Conservation (phyloP, 1,284 basidiomycete species). For the Gomphus bonarii region DNA sequence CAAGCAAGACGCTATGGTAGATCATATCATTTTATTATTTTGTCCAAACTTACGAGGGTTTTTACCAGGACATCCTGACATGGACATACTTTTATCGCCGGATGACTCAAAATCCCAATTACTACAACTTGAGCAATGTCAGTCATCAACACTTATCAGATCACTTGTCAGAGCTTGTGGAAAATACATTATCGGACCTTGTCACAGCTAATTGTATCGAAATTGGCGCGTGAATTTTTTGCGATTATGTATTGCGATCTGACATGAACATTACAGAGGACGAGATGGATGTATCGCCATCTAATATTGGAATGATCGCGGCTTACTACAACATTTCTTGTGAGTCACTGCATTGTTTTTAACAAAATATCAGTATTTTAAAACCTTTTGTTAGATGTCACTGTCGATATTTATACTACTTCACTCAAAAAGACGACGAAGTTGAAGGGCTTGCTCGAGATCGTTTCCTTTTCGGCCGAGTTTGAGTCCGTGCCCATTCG, state of each 20-base stretch:
- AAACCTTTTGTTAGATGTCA: slow-evolving; percentile 57
- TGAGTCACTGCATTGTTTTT: slow-evolving; percentile 26
- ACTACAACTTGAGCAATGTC: slow-evolving; percentile 91
- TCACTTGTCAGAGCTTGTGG: slow-evolving; percentile 92
- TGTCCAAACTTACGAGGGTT: not conserved
- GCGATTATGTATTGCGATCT: not conserved
- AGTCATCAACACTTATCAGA: slow-evolving; percentile 90
- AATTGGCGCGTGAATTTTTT: slow-evolving; percentile 49
- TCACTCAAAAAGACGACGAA: slow-evolving; percentile 97
- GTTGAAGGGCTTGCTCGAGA: slow-evolving; percentile 92
- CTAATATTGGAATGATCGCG: slow-evolving; percentile 95
- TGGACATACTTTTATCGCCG: slow-evolving; percentile 97
- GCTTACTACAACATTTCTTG: slow-evolving; percentile 89
- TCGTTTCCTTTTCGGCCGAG: slow-evolving; percentile 92
- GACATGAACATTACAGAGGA: slow-evolving; percentile 45
- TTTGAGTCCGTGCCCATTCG: slow-evolving; percentile 94
- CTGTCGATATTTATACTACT: slow-evolving; percentile 92
- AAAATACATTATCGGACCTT: slow-evolving; percentile 85
- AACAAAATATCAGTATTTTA: not conserved
- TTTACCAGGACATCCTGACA: slow-evolving; percentile 71
- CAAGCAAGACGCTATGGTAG: slow-evolving; percentile 91
- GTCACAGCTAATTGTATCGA: slow-evolving; percentile 92
- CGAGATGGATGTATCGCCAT: slow-evolving; percentile 85
- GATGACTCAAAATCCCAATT: slow-evolving; percentile 92
- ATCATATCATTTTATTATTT: slow-evolving; percentile 18